Evolutionary conservation across 805 yeast genomes (phyloP).

Genomic region (Peterozyma xylosa): DNA sequence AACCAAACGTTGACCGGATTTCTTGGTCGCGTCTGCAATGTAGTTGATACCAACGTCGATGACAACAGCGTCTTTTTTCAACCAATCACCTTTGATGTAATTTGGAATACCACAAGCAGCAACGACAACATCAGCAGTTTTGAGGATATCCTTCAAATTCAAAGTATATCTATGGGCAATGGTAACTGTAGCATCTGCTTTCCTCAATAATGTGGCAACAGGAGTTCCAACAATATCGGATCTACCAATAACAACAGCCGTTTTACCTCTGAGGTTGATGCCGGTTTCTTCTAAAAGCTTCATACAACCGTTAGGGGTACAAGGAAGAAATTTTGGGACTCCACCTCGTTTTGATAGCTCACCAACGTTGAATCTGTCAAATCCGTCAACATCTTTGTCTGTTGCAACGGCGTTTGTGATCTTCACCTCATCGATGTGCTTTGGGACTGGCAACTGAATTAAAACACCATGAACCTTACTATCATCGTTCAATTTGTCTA

Average conservation of each 20-base stretch:
- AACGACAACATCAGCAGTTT: slow-evolving; percentile 77
- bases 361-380: slow-evolving; percentile 82
- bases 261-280: slow-evolving; percentile 64
- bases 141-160: slow-evolving; percentile 47
- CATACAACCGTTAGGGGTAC: slow-evolving; percentile 93
- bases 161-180: slow-evolving; percentile 71
- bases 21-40: slow-evolving; percentile 64
- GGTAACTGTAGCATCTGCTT: slow-evolving; percentile 83
- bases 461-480: slow-evolving; percentile 76
- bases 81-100: slow-evolving; percentile 80
- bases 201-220: slow-evolving; percentile 73
- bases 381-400: slow-evolving; percentile 93
- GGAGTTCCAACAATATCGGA: slow-evolving; percentile 97
- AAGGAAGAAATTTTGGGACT: slow-evolving; percentile 74
- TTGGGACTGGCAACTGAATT: slow-evolving; percentile 87
- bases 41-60: slow-evolving; percentile 95
- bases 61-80: slow-evolving; percentile 78
- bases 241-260: slow-evolving; percentile 89
- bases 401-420: slow-evolving; percentile 78
- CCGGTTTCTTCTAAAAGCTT: slow-evolving; percentile 67
- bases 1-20: slow-evolving; percentile 77
- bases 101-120: slow-evolving; percentile 89
- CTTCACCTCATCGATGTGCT: slow-evolving; percentile 65
- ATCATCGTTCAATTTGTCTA: slow-evolving; percentile 65
- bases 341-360: slow-evolving; percentile 87